Evolutionary conservation across 331 rosid species (phyloP).

Genomic region (Prunus yedoensis): DNA sequence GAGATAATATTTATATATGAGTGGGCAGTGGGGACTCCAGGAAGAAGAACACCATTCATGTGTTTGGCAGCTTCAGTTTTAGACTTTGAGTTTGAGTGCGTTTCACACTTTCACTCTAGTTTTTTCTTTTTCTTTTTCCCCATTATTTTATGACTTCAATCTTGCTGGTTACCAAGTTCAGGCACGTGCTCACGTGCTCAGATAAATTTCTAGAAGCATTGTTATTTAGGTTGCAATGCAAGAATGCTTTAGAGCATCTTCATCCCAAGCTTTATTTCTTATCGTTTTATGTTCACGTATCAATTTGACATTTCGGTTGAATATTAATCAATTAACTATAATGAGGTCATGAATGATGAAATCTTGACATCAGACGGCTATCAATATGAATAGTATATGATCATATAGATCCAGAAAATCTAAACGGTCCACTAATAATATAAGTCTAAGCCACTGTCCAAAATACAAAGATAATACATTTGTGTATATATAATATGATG

Average conservation of each 20-base stretch:
- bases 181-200: constrained; percentile 4
- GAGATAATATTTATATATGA: not conserved
- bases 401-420: no score
- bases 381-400: no score
- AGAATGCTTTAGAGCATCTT: no score
- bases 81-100: constrained; percentile 11
- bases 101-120: constrained; percentile 13
- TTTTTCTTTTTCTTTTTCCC: not conserved
- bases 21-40: not conserved
- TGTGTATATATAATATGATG: no score
- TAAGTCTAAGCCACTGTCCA: not conserved
- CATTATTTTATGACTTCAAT: not conserved
- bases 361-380: no score
- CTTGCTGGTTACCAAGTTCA: not conserved
- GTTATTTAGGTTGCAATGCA: no score
- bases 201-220: not conserved
- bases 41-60: not conserved
- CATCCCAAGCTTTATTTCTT: no score
- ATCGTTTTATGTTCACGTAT: no score
- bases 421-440: no score
- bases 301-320: no score
- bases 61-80: not conserved
- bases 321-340: no score
- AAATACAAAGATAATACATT: not conserved
- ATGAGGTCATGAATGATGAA: no score